These are phyloP conservation scores for Candida lessepsii DNA, from an alignment of 805 yeast genomes.

Conservation along the genomic window DNA sequence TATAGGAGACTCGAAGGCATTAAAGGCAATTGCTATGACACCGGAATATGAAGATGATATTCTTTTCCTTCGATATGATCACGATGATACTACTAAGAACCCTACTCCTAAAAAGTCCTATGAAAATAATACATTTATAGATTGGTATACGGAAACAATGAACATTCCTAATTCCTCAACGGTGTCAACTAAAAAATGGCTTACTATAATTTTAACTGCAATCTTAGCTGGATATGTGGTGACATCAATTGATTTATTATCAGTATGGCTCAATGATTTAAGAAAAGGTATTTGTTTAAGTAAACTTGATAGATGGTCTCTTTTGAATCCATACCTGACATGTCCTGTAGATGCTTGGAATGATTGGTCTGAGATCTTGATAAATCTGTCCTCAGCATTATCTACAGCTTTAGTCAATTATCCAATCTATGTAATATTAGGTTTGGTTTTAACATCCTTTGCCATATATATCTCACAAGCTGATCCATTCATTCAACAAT, in stretches of 20 bases:
- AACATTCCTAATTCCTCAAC: constrained; percentile 14
- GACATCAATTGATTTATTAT: constrained; percentile 46
- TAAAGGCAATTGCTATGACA: too few relatives aligned
- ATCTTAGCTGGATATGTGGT: constrained; percentile 49
- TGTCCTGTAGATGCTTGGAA: constrained; percentile 43
- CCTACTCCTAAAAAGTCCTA: constrained; percentile 20
- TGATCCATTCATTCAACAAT: constrained; percentile 32
- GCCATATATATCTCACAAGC: constrained; percentile 32
- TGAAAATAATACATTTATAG: constrained; percentile 45
- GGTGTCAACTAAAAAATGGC: constrained; percentile 42
- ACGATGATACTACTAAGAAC: not conserved
- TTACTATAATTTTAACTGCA: constrained; percentile 45
- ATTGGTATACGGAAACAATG: constrained; percentile 51
- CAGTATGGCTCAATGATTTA: constrained; percentile 52
- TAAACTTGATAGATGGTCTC: constrained; percentile 37
- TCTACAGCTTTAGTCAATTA: constrained; percentile 28
- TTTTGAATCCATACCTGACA: constrained; percentile 41
- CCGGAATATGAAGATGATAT: constrained; percentile 4
- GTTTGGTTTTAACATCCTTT: constrained; percentile 20
- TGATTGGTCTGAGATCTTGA: constrained; percentile 34
- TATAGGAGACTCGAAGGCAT: too few relatives aligned
- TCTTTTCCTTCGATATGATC: constrained; percentile 9
- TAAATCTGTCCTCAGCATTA: constrained; percentile 19
- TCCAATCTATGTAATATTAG: constrained; percentile 35
- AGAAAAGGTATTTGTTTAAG: constrained; percentile 52